Conservation (phyloP, 2,329 filamentous ascomycete species). For the Pseudocercospora cruenta region DNA sequence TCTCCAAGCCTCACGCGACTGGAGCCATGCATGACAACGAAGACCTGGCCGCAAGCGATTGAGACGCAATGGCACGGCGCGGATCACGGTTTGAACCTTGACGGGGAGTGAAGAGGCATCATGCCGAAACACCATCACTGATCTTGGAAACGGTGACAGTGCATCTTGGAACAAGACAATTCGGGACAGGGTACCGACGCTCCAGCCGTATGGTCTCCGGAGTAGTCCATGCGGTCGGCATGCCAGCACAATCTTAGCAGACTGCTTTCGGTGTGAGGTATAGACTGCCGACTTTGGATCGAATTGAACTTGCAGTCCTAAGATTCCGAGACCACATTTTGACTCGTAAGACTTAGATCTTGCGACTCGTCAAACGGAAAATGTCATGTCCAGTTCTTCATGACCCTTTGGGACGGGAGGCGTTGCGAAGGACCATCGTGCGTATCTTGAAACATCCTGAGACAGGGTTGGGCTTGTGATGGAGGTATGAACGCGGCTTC, state of each 20-base stretch:
- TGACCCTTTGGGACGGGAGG: not conserved
- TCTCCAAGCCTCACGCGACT: slow-evolving; percentile 7
- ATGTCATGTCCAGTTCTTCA: not conserved
- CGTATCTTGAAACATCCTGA: not conserved
- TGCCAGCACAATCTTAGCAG: not conserved
- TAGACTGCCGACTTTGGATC: not conserved
- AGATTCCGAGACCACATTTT: not conserved
- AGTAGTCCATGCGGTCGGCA: not conserved
- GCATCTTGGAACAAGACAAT: not conserved
- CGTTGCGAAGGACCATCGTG: not conserved
- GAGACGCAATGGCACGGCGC: slow-evolving; percentile 5
- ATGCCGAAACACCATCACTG: slow-evolving; percentile 15
- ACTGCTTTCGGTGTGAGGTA: not conserved
- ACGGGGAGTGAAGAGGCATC: slow-evolving; percentile 13
- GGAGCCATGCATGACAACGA: slow-evolving; percentile 8
- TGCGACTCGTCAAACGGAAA: not conserved
- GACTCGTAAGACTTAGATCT: not conserved
- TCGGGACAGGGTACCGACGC: not conserved
- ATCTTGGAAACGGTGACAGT: not conserved
- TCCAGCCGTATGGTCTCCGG: not conserved
- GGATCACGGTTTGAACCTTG: slow-evolving; percentile 16
- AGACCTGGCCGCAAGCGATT: slow-evolving; percentile 12
- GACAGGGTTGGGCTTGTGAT: not conserved
- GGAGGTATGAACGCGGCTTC: not conserved
- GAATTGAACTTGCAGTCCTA: not conserved